Percentiles rank a stretch among this genome's conserved stretches.
Conservation (phyloP, 805 yeast species). For the Blastobotrys muscicola region DNA sequence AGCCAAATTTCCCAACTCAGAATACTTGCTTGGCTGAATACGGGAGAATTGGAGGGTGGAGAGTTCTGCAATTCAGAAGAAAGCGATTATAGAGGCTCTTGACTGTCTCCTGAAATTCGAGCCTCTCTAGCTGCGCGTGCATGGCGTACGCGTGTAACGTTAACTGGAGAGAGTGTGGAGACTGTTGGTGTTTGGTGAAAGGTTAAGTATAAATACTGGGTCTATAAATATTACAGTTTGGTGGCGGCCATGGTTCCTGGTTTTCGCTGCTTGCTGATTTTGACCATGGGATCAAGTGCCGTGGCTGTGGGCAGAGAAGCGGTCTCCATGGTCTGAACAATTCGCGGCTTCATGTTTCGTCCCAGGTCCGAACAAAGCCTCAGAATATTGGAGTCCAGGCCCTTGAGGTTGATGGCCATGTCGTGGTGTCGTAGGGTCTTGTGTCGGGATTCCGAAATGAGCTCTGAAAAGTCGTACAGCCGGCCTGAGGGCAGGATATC, state of each 20-base stretch:
- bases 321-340: conserved; percentile 13
- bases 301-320: conserved; percentile 12
- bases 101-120: too few species aligned
- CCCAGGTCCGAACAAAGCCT: conserved; percentile 16
- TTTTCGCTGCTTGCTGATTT: background rate
- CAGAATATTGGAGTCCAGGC: conserved; percentile 10
- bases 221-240: background rate
- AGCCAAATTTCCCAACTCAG: too few species aligned
- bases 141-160: too few species aligned
- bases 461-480: conserved; percentile 25
- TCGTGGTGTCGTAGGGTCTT: conserved; percentile 27
- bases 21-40: too few species aligned
- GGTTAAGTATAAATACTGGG: background rate
- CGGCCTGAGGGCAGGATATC: conserved; percentile 22
- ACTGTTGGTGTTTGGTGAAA: too few species aligned
- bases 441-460: conserved; percentile 28
- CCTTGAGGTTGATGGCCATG: conserved; percentile 9
- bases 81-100: too few species aligned
- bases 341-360: conserved; percentile 10
- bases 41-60: too few species aligned
- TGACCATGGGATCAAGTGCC: conserved; percentile 2
- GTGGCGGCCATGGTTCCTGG: background rate
- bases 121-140: too few species aligned
- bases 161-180: too few species aligned
- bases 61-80: too few species aligned